Conservation (phyloP, 257 asterid genomes). For the Nicotiana sylvestris region DNA sequence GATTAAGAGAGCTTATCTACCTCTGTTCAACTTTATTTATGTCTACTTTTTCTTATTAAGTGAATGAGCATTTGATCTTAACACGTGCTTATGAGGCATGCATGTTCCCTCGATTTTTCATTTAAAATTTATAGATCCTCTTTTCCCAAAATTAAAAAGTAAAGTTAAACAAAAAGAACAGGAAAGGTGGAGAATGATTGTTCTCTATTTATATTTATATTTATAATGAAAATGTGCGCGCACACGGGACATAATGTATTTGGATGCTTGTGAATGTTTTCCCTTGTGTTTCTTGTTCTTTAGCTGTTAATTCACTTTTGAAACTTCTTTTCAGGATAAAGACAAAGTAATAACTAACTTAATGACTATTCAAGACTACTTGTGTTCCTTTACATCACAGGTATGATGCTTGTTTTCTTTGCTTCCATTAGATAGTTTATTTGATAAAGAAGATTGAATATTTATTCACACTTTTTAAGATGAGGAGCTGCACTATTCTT, state of each 20-base stretch:
- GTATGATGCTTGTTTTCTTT: slow-evolving; percentile 27
- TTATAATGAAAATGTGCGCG: background rate
- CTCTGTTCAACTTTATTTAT: too few relatives aligned
- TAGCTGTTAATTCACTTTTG: background rate
- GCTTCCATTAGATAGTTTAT: background rate
- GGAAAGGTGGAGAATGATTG: background rate
- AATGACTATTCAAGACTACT: slow-evolving; percentile 77
- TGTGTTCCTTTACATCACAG: slow-evolving; percentile 85
- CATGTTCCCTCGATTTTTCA: background rate
- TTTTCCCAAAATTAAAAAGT: too few relatives aligned
- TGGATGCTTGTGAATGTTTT: background rate
- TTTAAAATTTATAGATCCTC: background rate
- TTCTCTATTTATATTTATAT: background rate
- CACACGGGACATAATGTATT: background rate
- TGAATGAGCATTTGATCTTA: background rate
- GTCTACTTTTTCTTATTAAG: background rate
- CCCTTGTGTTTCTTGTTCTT: background rate
- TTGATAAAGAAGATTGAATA: background rate
- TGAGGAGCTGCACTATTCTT: background rate
- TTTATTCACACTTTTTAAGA: background rate
- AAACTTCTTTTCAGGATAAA: slow-evolving; percentile 51
- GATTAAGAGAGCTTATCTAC: too few relatives aligned
- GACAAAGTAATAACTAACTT: slow-evolving; percentile 67
- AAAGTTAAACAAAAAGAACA: background rate
- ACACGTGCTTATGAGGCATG: background rate